phyloP scores from a whole-genome alignment of 164 flowering plant species.

The Vitis riparia region DNA sequence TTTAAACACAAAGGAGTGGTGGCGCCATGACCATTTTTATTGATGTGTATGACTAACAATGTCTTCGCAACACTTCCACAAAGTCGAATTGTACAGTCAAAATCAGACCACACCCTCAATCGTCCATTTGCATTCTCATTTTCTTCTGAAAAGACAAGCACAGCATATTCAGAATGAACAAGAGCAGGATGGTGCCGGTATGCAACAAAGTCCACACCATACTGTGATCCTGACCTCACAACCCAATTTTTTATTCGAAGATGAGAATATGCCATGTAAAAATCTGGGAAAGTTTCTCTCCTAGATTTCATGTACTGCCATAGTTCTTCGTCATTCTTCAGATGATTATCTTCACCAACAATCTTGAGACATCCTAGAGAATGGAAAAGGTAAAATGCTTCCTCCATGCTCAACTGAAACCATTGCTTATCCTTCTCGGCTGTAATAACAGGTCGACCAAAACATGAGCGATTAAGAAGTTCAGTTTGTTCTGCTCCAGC shows the following conservation, averaged over 20 bases:
- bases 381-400: constrained; percentile 56
- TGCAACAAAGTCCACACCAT: constrained; percentile 82
- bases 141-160: constrained; percentile 45
- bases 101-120: constrained; percentile 69
- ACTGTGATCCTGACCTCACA: constrained; percentile 67
- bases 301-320: constrained; percentile 55
- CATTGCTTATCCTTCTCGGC: constrained; percentile 56
- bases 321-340: constrained; percentile 31
- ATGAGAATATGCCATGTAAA: constrained; percentile 70
- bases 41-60: constrained; percentile 49
- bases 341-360: constrained; percentile 24
- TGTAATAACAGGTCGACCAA: constrained; percentile 50
- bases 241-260: constrained; percentile 79
- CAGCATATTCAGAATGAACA: constrained; percentile 82
- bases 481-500: constrained; percentile 39
- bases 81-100: constrained; percentile 56
- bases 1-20: constrained; percentile 45
- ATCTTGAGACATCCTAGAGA: constrained; percentile 50
- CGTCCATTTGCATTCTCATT: constrained; percentile 32
- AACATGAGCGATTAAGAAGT: constrained; percentile 51
- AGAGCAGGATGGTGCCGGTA: constrained; percentile 71
- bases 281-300: constrained; percentile 40
- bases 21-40: constrained; percentile 21
- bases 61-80: constrained; percentile 81
- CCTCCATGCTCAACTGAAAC: constrained; percentile 64